These are phyloP conservation scores for Tetracladium marchalianum DNA, from an alignment of 495 filamentous ascomycete species.

Conservation along the genomic window DNA sequence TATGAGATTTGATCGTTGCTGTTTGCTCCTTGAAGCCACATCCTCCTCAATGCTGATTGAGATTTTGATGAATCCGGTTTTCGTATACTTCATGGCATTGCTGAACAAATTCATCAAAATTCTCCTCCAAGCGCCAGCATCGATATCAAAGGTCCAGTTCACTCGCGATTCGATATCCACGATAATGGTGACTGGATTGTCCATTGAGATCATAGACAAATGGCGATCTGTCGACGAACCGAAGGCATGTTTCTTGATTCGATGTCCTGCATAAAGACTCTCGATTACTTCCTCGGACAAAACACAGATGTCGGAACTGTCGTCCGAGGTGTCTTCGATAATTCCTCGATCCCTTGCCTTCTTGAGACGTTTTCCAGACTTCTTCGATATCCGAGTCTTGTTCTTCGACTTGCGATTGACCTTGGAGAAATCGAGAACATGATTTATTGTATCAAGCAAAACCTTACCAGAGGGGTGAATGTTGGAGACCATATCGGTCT, in stretches of 20 bases:
- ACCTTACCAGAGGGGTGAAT: conserved; percentile 68
- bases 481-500: conserved; percentile 52
- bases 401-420: conserved; percentile 33
- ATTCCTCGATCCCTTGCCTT: conserved; percentile 3
- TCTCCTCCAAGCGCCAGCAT: conserved; percentile 34
- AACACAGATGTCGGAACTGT: conserved; percentile 22
- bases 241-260: conserved; percentile 17
- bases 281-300: conserved; percentile 34
- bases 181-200: conserved; percentile 22
- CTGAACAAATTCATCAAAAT: conserved; percentile 38
- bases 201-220: conserved; percentile 9
- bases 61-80: conserved; percentile 14
- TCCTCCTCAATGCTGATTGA: conserved; percentile 9
- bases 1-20: conserved; percentile 10
- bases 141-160: conserved; percentile 25
- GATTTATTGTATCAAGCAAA: conserved; percentile 69
- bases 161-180: conserved; percentile 23
- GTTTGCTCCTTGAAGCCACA: neutral
- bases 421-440: conserved; percentile 58
- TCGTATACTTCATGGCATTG: conserved; percentile 34
- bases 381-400: conserved; percentile 8
- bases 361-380: conserved; percentile 9
- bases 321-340: conserved; percentile 9
- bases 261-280: conserved; percentile 29
- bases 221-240: conserved; percentile 20